Evolutionary conservation across 1,139 yeast species (phyloP).

Genomic region (Saccharomyces uvarum): DNA sequence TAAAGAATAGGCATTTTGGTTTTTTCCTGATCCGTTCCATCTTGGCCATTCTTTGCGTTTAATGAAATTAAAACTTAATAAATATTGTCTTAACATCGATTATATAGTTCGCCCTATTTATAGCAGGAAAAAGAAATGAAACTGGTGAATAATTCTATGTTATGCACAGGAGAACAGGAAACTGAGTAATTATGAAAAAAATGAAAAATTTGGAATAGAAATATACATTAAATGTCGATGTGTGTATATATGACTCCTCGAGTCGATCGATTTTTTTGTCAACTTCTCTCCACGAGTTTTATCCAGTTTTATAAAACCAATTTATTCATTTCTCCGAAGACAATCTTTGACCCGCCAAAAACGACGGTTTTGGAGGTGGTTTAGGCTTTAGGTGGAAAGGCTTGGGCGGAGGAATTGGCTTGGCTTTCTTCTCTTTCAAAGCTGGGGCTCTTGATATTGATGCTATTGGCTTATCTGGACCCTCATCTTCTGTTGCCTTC

Average conservation of each 20-base stretch:
- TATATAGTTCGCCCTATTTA: neutral
- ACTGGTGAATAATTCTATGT: neutral
- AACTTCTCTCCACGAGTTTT: neutral
- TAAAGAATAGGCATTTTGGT: neutral
- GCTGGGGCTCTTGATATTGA: neutral
- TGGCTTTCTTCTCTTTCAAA: conserved; percentile 5
- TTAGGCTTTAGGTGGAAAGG: conserved; percentile 23
- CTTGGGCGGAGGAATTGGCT: conserved; percentile 19
- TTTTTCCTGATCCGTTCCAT: neutral
- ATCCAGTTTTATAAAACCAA: neutral
- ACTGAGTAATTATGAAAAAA: neutral
- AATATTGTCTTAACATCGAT: neutral
- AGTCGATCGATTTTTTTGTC: neutral
- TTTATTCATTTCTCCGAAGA: neutral
- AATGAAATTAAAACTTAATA: neutral
- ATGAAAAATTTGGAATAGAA: neutral
- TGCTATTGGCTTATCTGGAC: neutral
- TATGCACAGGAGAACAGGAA: too few relatives aligned
- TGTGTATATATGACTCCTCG: neutral
- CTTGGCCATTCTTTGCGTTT: neutral
- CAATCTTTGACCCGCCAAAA: conserved; percentile 15
- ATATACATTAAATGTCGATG: neutral
- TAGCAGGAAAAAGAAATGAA: neutral
- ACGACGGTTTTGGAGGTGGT: conserved; percentile 26
- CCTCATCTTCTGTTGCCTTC: neutral